These are phyloP conservation scores for Curvularia sp. DNA, from an alignment of 2,329 filamentous ascomycete species.

Conservation along the genomic window DNA sequence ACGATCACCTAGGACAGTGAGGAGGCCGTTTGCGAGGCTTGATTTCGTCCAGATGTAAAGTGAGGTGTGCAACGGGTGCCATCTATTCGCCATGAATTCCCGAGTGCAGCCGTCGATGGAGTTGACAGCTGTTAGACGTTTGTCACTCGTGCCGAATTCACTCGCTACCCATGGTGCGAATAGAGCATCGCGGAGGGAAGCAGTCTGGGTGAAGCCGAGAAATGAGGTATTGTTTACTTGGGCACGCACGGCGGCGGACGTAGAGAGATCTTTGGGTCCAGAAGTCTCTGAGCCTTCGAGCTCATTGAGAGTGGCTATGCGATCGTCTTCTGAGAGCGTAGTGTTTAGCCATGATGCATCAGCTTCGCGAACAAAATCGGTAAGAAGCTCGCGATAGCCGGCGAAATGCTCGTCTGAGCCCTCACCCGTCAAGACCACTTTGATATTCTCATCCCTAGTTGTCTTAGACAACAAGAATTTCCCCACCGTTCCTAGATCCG, in stretches of 20 bases:
- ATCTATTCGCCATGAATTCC: constrained; percentile 30
- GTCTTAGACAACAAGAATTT: constrained; percentile 60
- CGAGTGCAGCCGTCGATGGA: constrained; percentile 38
- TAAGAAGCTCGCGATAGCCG: constrained; percentile 59
- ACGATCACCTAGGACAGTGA: constrained; percentile 56
- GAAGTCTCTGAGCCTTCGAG: constrained; percentile 20
- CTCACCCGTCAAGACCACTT: constrained; percentile 63
- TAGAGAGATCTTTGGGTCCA: constrained; percentile 23
- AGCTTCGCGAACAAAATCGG: constrained; percentile 59
- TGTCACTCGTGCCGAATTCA: constrained; percentile 25
- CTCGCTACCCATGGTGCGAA: constrained; percentile 18
- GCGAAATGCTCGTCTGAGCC: constrained; percentile 64
- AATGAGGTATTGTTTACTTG: constrained; percentile 29
- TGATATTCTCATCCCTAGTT: constrained; percentile 57
- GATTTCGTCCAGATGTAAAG: constrained; percentile 37
- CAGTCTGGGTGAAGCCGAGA: constrained; percentile 23
- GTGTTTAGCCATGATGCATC: constrained; percentile 45
- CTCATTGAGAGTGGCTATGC: constrained; percentile 15
- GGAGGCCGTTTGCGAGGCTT: constrained; percentile 43
- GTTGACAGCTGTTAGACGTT: constrained; percentile 23
- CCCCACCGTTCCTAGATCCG: constrained; percentile 62
- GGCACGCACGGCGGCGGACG: constrained; percentile 19
- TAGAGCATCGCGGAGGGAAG: constrained; percentile 16
- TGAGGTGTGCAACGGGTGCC: constrained; percentile 38
- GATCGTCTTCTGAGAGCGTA: constrained; percentile 21